Evolutionary conservation across 139 green algal species (phyloP).

Genomic region (Chlorella sorokiniana): DNA sequence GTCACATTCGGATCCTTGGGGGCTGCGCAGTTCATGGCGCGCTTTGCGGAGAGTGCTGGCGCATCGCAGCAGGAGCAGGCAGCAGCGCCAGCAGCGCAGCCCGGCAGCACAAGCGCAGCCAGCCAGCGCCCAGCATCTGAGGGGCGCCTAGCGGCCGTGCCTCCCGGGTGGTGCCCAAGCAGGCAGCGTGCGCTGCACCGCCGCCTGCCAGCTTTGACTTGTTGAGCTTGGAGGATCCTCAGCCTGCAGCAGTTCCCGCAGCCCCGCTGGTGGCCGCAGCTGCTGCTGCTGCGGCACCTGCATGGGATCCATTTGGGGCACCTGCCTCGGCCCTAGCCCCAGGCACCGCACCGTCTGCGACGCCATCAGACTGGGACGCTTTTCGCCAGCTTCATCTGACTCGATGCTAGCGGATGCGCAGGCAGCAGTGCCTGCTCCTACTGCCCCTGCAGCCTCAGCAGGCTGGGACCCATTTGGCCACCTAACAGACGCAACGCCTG

Average conservation of each 20-base stretch:
- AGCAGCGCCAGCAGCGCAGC: background rate
- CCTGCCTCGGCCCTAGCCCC: background rate
- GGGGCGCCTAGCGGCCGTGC: too few species aligned
- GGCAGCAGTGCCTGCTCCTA: background rate
- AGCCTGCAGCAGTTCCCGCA: background rate
- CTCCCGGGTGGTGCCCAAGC: too few species aligned
- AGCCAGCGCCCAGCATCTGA: background rate
- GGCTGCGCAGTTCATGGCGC: constrained; percentile 30
- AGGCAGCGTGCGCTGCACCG: background rate
- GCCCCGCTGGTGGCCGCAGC: background rate
- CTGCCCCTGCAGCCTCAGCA: background rate
- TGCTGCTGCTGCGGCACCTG: background rate
- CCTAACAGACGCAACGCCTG: too few species aligned
- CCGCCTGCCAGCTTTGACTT: constrained; percentile 21
- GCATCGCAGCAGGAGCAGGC: background rate
- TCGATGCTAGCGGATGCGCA: background rate
- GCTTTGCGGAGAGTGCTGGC: background rate
- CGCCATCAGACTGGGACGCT: background rate
- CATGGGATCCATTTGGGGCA: constrained; percentile 21
- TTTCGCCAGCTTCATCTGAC: too few species aligned
- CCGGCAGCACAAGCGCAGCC: background rate
- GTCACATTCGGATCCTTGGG: background rate
- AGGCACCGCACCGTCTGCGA: background rate
- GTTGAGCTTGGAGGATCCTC: constrained; percentile 26
- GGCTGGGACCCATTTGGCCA: background rate